A percentile compares a stretch with the other conserved stretches of the same genome.
phyloP scores from a whole-genome alignment of 495 filamentous ascomycete species.

The Penicillium chermesinum region DNA sequence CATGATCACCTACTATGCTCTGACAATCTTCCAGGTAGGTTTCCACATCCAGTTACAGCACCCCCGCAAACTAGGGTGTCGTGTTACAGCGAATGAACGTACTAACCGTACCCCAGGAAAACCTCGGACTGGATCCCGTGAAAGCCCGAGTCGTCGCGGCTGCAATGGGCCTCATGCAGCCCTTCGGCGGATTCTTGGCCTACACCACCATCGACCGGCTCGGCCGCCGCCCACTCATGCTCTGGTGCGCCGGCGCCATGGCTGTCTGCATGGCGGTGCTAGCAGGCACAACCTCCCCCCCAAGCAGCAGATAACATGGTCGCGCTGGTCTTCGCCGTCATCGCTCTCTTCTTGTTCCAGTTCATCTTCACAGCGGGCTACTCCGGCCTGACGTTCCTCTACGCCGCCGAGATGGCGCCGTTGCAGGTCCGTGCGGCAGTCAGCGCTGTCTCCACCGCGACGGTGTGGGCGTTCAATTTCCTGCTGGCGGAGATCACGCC shows the following conservation, averaged over 20 bases:
- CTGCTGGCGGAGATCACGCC: constrained; percentile 41
- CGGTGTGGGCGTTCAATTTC: constrained; percentile 56
- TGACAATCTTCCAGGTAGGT: constrained; percentile 31
- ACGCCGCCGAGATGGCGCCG: constrained; percentile 59
- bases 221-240: constrained; percentile 64
- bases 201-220: constrained; percentile 75
- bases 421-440: constrained; percentile 61
- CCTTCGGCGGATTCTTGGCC: constrained; percentile 65
- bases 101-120: constrained; percentile 34
- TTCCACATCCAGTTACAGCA: too few species aligned
- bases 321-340: not conserved
- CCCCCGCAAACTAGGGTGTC: too few species aligned
- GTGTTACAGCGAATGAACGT: too few species aligned
- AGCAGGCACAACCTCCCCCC: constrained; percentile 39
- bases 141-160: constrained; percentile 81
- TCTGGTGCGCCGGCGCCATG: constrained; percentile 50
- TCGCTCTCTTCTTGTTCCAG: constrained; percentile 26
- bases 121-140: constrained; percentile 58
- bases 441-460: constrained; percentile 56
- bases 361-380: constrained; percentile 48
- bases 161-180: constrained; percentile 70
- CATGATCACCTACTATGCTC: constrained; percentile 22
- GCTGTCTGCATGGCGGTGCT: constrained; percentile 55
- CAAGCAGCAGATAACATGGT: constrained; percentile 3
- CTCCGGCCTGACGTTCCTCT: constrained; percentile 62